Evolutionary conservation across 2,329 filamentous ascomycete genomes (phyloP).

Genomic region (Amauroascus niger): DNA sequence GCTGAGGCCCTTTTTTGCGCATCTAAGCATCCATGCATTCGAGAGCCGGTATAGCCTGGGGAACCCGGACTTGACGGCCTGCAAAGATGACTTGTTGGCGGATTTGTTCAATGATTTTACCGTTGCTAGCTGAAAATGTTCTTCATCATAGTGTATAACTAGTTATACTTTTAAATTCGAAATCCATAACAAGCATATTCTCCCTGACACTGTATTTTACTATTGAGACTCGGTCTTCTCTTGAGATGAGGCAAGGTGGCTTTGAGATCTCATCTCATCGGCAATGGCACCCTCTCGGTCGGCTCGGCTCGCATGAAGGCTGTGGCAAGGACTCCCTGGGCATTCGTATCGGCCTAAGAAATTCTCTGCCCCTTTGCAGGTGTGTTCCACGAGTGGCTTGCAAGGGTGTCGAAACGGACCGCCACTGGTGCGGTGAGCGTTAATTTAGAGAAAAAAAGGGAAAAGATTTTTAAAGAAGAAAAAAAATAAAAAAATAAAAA

Average conservation of each 20-base stretch:
- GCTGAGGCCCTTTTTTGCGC: conserved; percentile 77
- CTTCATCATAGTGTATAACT: not conserved
- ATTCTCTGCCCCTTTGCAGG: not conserved
- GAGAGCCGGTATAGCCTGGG: conserved; percentile 87
- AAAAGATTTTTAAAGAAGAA: not conserved
- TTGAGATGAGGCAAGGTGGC: not conserved
- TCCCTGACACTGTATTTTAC: no score
- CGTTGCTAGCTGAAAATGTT: conserved; percentile 31
- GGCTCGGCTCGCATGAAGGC: not conserved
- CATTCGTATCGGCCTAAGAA: not conserved
- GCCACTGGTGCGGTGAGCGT: not conserved
- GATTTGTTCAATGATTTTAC: conserved; percentile 74
- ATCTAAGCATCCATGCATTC: conserved; percentile 86
- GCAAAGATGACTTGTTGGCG: conserved; percentile 53
- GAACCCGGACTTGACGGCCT: conserved; percentile 54
- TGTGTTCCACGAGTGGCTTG: not conserved
- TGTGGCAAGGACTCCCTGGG: not conserved
- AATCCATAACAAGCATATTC: no score
- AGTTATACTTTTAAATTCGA: not conserved
- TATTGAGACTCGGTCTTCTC: not conserved
- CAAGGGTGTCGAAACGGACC: not conserved
- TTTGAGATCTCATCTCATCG: not conserved
- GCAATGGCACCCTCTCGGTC: no score
- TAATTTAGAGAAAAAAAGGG: not conserved
- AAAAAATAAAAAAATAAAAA: not conserved